Base-by-base conservation (phyloP, 768 basidiomycete genomes). In the Xanthoconium purpureum region DNA sequence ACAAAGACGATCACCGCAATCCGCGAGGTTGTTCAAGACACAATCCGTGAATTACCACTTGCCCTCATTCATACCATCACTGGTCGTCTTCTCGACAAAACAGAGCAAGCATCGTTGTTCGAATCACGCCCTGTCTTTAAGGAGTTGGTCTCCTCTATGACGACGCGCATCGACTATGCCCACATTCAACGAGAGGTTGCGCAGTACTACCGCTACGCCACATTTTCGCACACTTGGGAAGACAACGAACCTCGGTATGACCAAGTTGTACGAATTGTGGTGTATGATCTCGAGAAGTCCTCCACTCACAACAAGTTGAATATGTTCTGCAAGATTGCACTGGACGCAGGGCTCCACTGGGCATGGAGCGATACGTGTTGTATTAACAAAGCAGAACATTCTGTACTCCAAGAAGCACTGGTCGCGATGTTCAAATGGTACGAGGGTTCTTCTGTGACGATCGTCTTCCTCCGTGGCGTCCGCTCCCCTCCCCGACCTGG, bases 111-210 rank as follows among this genome's bases (percentile, higher is more conserved):
- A 1, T 29, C 44, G 8, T 14, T 29, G 51, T 63, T 63, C 6
- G 50, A 59, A 40, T 48, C 38, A 7, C 35, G 32, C 0, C 37
- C 53, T 9, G 3, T 40, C 4, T 60, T 60, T 18, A 7, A 28
- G 20, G 30, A 58, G 37, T 18, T 61, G 10, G 11, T 57, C 18
- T 64, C 59, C 2, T 60, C 63, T 13, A 52, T 28, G 46, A 58
- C 54, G 1, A 53, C 47, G 11, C 20, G n/a, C 6, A 49, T 56
- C 18, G 54, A 62, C 13, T 20, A 17, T 3, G 7, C 18, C 20
- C 56, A 14, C 4, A 62, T 61, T 2, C 12, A 52, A 5, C 29
- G 29, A 5, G 36, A 57, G 0, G 61, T 62, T 0, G 24, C 4
- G 2, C 11, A 33, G 1, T 57, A 52, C 30, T 57, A 46, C 29